phyloP scores from a whole-genome alignment of 1,284 basidiomycete genomes.

The Puccinia coronata region DNA sequence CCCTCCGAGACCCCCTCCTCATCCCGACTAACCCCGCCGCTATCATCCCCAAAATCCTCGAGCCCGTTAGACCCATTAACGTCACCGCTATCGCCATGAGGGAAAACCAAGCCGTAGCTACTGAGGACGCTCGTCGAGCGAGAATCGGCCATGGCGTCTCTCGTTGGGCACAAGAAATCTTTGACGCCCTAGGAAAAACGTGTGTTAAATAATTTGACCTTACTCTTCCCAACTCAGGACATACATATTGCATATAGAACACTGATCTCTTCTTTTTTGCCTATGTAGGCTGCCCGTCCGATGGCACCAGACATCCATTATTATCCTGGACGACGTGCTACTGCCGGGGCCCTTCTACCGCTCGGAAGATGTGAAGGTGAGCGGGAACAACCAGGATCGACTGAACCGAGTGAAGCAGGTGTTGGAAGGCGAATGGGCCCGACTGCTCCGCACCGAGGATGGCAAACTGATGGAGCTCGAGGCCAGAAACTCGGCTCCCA shows the following conservation, averaged over 20 bases:
- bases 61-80: conserved; percentile 45
- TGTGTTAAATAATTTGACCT: neutral
- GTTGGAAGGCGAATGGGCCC: conserved; percentile 44
- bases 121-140: conserved; percentile 41
- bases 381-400: conserved; percentile 13
- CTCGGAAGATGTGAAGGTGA: conserved; percentile 40
- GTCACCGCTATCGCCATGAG: conserved; percentile 24
- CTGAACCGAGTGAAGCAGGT: conserved; percentile 38
- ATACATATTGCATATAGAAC: no score
- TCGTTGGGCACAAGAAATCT: conserved; percentile 50
- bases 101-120: conserved; percentile 24
- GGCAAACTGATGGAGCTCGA: conserved; percentile 43
- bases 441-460: conserved; percentile 31
- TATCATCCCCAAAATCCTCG: conserved; percentile 30
- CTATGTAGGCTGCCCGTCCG: conserved; percentile 38
- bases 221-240: neutral
- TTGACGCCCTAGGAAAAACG: conserved; percentile 50
- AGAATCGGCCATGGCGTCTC: conserved; percentile 47
- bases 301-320: conserved; percentile 49
- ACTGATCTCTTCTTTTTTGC: no score
- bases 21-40: neutral
- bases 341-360: conserved; percentile 38
- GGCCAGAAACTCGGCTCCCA: conserved; percentile 3
- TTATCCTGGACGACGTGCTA: conserved; percentile 49
- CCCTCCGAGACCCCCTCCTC: neutral